These are phyloP conservation scores for Aurantiochytrium sp. DNA, from an alignment of 108 stramenopile genomes.

Conservation along the genomic window DNA sequence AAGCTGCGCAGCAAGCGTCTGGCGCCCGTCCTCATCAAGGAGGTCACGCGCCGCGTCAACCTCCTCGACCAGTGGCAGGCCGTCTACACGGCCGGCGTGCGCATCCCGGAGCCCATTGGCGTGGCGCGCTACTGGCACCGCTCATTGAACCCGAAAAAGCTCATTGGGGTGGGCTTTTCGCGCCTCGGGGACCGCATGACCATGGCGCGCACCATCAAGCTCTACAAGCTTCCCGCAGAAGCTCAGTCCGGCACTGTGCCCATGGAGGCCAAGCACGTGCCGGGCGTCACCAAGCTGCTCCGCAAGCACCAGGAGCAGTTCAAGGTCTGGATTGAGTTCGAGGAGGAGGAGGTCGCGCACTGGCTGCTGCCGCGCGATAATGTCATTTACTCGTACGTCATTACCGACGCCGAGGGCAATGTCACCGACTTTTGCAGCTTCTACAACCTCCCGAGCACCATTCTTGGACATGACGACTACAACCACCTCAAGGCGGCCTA, in stretches of 20 bases:
- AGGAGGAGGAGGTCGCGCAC: slow-evolving; percentile 82
- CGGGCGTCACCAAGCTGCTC: slow-evolving; percentile 69
- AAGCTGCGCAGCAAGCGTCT: slow-evolving; percentile 89
- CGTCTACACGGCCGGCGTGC: slow-evolving; percentile 96
- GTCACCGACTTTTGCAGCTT: slow-evolving; percentile 83
- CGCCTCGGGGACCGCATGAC: slow-evolving; percentile 79
- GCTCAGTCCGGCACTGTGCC: slow-evolving; percentile 55
- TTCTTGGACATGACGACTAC: slow-evolving; percentile 73
- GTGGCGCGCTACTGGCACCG: slow-evolving; percentile 90
- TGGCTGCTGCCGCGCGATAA: slow-evolving; percentile 85
- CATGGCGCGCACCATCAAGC: slow-evolving; percentile 73
- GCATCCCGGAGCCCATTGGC: slow-evolving; percentile 85
- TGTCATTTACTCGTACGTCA: slow-evolving; percentile 86
- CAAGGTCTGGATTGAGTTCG: slow-evolving; percentile 70
- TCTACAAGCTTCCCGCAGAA: slow-evolving; percentile 69
- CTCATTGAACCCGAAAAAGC: slow-evolving; percentile 85
- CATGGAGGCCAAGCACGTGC: slow-evolving; percentile 76
- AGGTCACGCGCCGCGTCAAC: slow-evolving; percentile 95
- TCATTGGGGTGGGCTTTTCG: slow-evolving; percentile 86
- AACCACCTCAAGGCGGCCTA: slow-evolving; percentile 83
- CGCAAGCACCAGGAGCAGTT: slow-evolving; percentile 70
- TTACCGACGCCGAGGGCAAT: slow-evolving; percentile 41
- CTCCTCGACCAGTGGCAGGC: slow-evolving; percentile 83
- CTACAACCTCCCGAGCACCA: slow-evolving; percentile 88
- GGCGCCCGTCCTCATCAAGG: slow-evolving; percentile 97